Evolutionary conservation across 2,329 filamentous ascomycete genomes (phyloP).

Genomic region (Fusarium sp.): DNA sequence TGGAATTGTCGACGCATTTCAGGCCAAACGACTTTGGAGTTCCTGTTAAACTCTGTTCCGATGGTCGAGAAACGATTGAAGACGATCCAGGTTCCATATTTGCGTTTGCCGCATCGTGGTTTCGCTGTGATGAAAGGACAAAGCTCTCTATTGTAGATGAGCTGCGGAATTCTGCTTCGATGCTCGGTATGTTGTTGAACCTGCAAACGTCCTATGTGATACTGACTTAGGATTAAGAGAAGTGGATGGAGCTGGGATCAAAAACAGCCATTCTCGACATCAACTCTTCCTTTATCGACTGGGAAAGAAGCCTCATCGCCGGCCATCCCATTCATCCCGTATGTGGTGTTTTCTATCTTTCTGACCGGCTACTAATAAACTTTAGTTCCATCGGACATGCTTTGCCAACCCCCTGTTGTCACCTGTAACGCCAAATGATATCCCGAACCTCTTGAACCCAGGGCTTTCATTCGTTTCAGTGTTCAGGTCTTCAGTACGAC

Average conservation of each 20-base stretch:
- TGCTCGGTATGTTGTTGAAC: not conserved
- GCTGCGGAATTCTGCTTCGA: not conserved
- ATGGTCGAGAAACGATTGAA: not conserved
- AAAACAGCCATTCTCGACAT: not conserved
- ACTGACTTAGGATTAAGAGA: not conserved
- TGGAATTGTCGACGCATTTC: not conserved
- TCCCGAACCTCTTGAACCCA: not conserved
- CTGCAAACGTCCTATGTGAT: not conserved
- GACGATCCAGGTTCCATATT: not conserved
- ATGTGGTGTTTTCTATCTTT: rapidly evolving
- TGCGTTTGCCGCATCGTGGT: not conserved
- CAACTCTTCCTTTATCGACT: not conserved
- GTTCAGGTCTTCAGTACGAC: not conserved
- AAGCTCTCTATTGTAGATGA: not conserved
- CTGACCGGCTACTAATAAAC: not conserved
- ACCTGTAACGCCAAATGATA: not conserved
- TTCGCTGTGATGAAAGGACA: not conserved
- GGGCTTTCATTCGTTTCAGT: not conserved
- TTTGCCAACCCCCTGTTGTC: not conserved
- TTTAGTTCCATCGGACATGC: not conserved
- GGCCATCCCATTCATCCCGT: not conserved
- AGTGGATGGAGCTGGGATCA: not conserved
- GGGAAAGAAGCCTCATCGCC: not conserved
- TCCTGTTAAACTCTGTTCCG: not conserved
- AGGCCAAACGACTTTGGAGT: not conserved